Percentiles rank a stretch among this genome's conserved stretches.
Conservation (phyloP, 2,329 filamentous ascomycete genomes). For the Diaporthe vexans region DNA sequence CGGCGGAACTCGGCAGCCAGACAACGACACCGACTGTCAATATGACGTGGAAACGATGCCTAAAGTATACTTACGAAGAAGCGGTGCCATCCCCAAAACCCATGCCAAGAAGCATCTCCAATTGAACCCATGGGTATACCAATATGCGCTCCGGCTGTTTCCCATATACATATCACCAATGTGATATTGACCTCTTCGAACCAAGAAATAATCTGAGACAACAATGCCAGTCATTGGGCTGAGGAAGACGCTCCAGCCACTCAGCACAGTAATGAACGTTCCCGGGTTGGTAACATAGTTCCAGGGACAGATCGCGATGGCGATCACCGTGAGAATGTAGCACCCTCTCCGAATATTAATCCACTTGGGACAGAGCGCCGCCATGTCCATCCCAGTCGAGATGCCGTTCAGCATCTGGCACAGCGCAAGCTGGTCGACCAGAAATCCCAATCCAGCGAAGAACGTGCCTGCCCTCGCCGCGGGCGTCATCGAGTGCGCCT, state of each 20-base stretch:
- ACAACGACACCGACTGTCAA: too few relatives aligned
- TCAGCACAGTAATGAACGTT: slow-evolving; percentile 56
- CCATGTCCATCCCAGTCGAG: slow-evolving; percentile 61
- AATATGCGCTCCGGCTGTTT: slow-evolving; percentile 55
- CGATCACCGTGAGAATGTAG: slow-evolving; percentile 57
- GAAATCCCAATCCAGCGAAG: slow-evolving; percentile 53
- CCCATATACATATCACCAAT: slow-evolving; percentile 60
- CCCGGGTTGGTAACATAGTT: slow-evolving; percentile 55
- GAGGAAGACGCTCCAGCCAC: slow-evolving; percentile 59
- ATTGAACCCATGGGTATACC: slow-evolving; percentile 59
- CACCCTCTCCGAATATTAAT: slow-evolving; percentile 64
- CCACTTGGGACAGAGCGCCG: slow-evolving; percentile 59
- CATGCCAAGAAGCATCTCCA: slow-evolving; percentile 58
- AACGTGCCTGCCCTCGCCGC: slow-evolving; percentile 53
- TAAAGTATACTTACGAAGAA: slow-evolving; percentile 46
- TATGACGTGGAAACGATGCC: background rate
- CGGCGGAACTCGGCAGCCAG: too few relatives aligned
- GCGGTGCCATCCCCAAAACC: slow-evolving; percentile 53
- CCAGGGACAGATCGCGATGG: slow-evolving; percentile 59
- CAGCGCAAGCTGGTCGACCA: slow-evolving; percentile 52
- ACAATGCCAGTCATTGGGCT: slow-evolving; percentile 62
- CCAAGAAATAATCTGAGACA: slow-evolving; percentile 60
- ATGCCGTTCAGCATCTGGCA: slow-evolving; percentile 47
- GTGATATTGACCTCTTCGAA: slow-evolving; percentile 56
- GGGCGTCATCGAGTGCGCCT: slow-evolving; percentile 48